Evolutionary conservation across 2,329 filamentous ascomycete species (phyloP), one percentile per base, ranked within the genome.

Genomic region (Chrysosporium queenslandicum): DNA sequence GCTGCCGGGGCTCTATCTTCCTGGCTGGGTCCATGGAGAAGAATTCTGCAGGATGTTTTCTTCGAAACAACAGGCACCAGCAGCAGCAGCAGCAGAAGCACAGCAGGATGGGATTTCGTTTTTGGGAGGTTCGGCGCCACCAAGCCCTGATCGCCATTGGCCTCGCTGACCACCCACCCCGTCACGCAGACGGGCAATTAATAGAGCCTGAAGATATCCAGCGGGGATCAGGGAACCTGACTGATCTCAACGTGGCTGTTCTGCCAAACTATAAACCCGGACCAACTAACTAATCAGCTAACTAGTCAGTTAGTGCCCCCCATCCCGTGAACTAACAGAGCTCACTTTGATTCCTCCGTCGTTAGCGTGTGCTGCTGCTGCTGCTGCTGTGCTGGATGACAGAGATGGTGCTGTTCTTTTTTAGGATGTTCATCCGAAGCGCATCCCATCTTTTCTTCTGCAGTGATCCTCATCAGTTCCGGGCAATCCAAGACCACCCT

Each of bases 111-210:
- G n/a, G 23, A 30, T 20, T 16, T 29, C 9, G 4, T 29, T 29
- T 29, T 29, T 29, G 45, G 18, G 30, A 11, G 27, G 9, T 23
- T 18, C 39, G 48, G 48, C 48, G 40, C 48, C 48, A 51, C 48
- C 48, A 51, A 51, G 40, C 48, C 34, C 40, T 45, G 48, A 51
- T 51, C 48, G 27, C 40, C 48, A 45, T 51, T 51, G 39, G 47
- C 42, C 34, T 43, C 25, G 29, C 30, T 36, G 46, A 23, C 29
- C 32, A 14, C 48, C 48, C 48, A 43, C 27, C 27, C 27, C 27
- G 9, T 29, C 27, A 29, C 27, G 9, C 27, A 29, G 27, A n/a
- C n/a, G n/a, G n/a, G 48, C 48, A n/a, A 50, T 42, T 27, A 41
- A 41, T 40, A 50, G 29, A 45, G 48, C 40, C 37, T 45, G 48